Conservation (phyloP, 805 yeast species). For the Candida ulmi region DNA sequence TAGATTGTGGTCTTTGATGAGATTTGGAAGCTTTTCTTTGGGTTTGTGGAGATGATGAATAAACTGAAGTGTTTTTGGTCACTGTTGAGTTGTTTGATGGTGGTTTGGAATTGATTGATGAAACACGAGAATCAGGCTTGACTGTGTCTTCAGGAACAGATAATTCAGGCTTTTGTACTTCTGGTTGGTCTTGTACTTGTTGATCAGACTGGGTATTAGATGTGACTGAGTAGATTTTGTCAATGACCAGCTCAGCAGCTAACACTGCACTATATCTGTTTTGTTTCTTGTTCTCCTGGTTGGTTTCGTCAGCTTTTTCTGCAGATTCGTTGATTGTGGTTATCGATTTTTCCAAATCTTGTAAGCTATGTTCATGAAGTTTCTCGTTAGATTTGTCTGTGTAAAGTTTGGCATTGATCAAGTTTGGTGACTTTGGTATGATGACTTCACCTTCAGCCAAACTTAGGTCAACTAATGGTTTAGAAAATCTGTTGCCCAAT, state of each 20-base stretch:
- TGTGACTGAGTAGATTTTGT: constrained; percentile 21
- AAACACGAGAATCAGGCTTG: constrained; percentile 4
- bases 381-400: constrained; percentile 7
- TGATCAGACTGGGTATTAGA: constrained; percentile 2
- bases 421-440: constrained; percentile 24
- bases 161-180: too few relatives aligned
- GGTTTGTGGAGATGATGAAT: constrained; percentile 2
- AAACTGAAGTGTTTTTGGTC: constrained; percentile 11
- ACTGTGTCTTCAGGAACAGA: constrained; percentile 2
- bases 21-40: constrained; percentile 5
- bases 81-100: constrained; percentile 7
- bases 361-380: constrained; percentile 17
- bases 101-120: constrained; percentile 13
- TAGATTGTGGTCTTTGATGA: not conserved
- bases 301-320: constrained; percentile 8
- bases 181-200: not conserved
- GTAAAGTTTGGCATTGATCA: constrained; percentile 6
- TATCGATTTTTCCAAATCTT: constrained; percentile 4
- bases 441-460: constrained; percentile 32
- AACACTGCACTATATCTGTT: constrained; percentile 25
- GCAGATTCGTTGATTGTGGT: constrained; percentile 9
- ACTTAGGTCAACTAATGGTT: constrained; percentile 30
- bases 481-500: constrained; percentile 25
- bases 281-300: constrained; percentile 7
- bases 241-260: constrained; percentile 24